Evolutionary conservation across 2,329 filamentous ascomycete species (phyloP).

Genomic region (Aspergillus hiratsukae): DNA sequence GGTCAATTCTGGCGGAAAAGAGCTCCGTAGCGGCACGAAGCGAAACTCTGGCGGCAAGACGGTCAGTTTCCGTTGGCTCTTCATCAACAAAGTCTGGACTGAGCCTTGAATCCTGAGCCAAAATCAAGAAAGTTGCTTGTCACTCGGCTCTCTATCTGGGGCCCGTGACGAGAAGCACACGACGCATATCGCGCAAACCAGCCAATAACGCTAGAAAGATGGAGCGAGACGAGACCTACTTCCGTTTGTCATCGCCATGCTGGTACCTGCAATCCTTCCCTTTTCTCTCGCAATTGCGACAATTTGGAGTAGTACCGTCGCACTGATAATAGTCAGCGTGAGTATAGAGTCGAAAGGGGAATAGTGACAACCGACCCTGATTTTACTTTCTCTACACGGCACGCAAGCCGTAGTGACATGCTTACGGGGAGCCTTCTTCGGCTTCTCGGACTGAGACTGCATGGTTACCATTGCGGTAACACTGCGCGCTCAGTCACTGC

Average conservation of each 20-base stretch:
- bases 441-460: slow-evolving; percentile 23
- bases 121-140: not conserved
- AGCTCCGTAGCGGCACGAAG: slow-evolving; percentile 34
- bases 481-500: not conserved
- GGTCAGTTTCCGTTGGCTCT: slow-evolving; percentile 1
- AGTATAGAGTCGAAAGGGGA: not conserved
- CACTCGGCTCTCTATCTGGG: not conserved
- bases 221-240: slow-evolving; percentile 24
- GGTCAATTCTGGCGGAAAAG: slow-evolving; percentile 36
- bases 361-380: slow-evolving; percentile 30
- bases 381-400: slow-evolving; percentile 44
- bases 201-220: not conserved
- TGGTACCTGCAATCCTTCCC: slow-evolving; percentile 37
- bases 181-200: not conserved
- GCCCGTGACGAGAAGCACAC: not conserved
- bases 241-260: slow-evolving; percentile 38
- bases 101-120: not conserved
- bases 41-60: slow-evolving; percentile 24
- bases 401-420: slow-evolving; percentile 45
- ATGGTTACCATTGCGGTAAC: slow-evolving; percentile 10
- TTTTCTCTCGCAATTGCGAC: slow-evolving; percentile 37
- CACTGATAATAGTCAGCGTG: slow-evolving; percentile 22
- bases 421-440: slow-evolving; percentile 34
- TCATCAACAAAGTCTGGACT: not conserved
- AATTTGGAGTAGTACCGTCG: slow-evolving; percentile 35